Base-by-base conservation (phyloP, 108 stramenopile genomes). In the Cyclotella cryptica region DNA sequence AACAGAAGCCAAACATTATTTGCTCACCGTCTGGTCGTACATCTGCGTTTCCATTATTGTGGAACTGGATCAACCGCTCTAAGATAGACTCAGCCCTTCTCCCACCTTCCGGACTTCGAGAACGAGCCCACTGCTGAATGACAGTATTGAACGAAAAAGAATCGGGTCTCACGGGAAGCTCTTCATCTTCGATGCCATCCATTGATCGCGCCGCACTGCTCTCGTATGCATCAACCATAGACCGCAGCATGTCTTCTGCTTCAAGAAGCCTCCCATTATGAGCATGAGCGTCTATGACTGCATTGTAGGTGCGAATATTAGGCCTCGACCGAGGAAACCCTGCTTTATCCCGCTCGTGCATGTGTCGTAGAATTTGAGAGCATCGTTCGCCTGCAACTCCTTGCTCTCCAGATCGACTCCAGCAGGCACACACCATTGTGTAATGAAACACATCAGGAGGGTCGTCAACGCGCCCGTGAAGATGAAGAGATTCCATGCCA, bases 91-190 rank as follows among this genome's bases (percentile, higher is more conserved):
- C 92, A 17, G 92, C 89, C 46, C 89, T 49, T 52, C 53, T 35
- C 10, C 89, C 92, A 19, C 85, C 77, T 18, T 86, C 92, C 17
- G 75, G 80, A n/a, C 64, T 58, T 11, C 77, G 64, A 41, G 77
- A 70, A 35, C 85, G 69, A 22, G 87, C 54, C 77, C 88, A 89
- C 27, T 87, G 88, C 53, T 85, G 84, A 74, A 92, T 89, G 12
- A 88, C 84, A 39, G 79, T 77, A 71, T 92, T 88, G 76, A 92
- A 92, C 15, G 90, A 84, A 71, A 88, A 92, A 3, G 80, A 71
- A 74, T 92, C 89, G 2, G 88, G 90, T 22, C 79, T 62, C 10
- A 88, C 81, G 9, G 81, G 83, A 2, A 86, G 44, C 60, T 88
- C 90, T 10, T 86, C 87, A 29, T 87, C 77, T 59, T 81, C 71